phyloP scores from a whole-genome alignment of 129 eudicot species.

The Lactuca sativa region DNA sequence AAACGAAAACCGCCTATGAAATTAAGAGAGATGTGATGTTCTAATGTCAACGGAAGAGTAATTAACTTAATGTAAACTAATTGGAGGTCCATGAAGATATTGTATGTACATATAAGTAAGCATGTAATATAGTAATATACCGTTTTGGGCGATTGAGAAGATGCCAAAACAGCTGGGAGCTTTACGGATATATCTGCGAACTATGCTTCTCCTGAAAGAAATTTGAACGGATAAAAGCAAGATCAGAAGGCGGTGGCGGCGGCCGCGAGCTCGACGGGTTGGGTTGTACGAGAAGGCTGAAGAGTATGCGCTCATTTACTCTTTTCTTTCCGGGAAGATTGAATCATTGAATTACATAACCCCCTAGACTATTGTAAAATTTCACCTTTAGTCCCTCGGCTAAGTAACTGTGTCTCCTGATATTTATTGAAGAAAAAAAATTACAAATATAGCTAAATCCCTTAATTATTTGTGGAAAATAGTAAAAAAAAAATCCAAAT shows the following conservation, averaged over 20 bases:
- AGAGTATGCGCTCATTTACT: conserved; percentile 9
- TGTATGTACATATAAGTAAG: neutral
- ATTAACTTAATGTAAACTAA: conserved; percentile 13
- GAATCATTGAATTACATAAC: neutral
- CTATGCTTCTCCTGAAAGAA: neutral
- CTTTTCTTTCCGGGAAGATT: conserved; percentile 2
- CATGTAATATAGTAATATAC: conserved; percentile 13
- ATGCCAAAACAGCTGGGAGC: conserved; percentile 1
- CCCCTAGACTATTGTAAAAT: conserved; percentile 19
- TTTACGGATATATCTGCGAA: neutral
- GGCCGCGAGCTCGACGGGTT: conserved; percentile 10
- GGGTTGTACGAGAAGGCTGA: neutral
- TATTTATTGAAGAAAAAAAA: too few species aligned
- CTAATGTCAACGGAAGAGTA: neutral
- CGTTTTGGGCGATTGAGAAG: conserved; percentile 18
- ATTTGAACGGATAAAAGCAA: neutral
- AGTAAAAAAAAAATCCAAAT: too few species aligned
- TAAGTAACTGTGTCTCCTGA: too few species aligned
- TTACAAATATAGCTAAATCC: too few species aligned
- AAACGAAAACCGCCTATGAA: neutral
- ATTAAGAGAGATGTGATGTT: conserved; percentile 12
- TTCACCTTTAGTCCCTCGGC: neutral
- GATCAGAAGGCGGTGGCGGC: conserved; percentile 1
- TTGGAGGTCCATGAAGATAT: neutral
- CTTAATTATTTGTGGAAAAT: too few species aligned